These are phyloP conservation scores for Cardamine occulta DNA, from an alignment of 345 rosid genomes.

Conservation along the genomic window DNA sequence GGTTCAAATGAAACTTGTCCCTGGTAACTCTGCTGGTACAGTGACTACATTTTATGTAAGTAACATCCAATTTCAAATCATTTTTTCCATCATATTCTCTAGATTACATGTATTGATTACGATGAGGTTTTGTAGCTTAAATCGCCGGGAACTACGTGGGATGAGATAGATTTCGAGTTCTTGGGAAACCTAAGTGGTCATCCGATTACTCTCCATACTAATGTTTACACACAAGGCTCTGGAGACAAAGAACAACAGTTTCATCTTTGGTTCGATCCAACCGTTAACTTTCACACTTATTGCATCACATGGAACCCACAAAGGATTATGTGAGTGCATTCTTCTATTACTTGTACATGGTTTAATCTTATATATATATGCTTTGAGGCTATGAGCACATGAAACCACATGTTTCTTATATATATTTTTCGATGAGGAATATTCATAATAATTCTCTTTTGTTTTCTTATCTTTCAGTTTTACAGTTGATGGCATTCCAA, in stretches of 20 bases:
- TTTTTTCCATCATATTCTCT: background rate
- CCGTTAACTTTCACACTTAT: constrained; percentile 46
- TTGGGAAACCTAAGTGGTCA: constrained; percentile 52
- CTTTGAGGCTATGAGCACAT: background rate
- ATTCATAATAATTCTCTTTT: background rate
- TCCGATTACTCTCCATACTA: constrained; percentile 48
- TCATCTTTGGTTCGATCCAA: constrained; percentile 51
- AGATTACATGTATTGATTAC: constrained; percentile 15
- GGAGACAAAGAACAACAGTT: constrained; percentile 56
- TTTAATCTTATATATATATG: background rate
- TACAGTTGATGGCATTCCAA: constrained; percentile 64
- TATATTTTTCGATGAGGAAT: background rate
- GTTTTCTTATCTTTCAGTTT: constrained; percentile 44
- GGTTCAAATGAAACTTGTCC: constrained; percentile 53
- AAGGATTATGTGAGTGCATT: constrained; percentile 42
- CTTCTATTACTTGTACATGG: background rate
- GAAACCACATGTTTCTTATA: background rate
- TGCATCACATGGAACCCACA: constrained; percentile 51
- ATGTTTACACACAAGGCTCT: constrained; percentile 44
- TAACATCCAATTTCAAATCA: background rate
- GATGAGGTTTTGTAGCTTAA: constrained; percentile 30
- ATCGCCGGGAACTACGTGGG: constrained; percentile 44
- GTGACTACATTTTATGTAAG: constrained; percentile 57
- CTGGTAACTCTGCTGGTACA: constrained; percentile 59
- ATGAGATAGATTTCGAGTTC: constrained; percentile 55